A percentile compares a stretch with the other conserved stretches of the same genome.
Conservation (phyloP, 257 asterid species). For the Verbascum thapsus region DNA sequence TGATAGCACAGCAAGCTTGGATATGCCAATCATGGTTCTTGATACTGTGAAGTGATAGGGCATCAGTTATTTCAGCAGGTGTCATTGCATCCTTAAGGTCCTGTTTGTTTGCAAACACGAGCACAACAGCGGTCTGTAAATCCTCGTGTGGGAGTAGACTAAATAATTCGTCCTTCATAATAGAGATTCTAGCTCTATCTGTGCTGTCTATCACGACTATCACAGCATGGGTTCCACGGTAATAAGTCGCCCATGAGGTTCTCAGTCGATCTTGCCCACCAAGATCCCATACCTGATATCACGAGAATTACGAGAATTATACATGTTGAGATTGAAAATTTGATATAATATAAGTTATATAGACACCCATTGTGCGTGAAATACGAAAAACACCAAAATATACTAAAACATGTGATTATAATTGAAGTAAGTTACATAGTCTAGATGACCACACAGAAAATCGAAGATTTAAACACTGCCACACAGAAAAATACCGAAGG, state of each 20-base stretch:
- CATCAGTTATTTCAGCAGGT: constrained; percentile 96
- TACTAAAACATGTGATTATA: too few relatives aligned
- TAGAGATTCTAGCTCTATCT: constrained; percentile 87
- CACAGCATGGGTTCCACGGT: constrained; percentile 94
- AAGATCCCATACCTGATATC: constrained; percentile 87
- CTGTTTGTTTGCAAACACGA: constrained; percentile 92
- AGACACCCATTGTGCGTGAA: too few relatives aligned
- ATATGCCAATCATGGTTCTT: constrained; percentile 99
- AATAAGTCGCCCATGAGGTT: constrained; percentile 94
- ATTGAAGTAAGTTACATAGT: too few relatives aligned
- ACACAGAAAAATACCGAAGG: too few relatives aligned
- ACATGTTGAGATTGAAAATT: not conserved
- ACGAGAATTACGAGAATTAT: not conserved
- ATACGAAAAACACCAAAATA: too few relatives aligned
- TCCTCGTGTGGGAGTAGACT: constrained; percentile 87
- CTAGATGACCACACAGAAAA: too few relatives aligned
- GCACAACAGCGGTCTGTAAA: constrained; percentile 76
- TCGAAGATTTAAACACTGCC: too few relatives aligned
- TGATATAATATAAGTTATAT: too few relatives aligned
- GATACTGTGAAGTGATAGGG: constrained; percentile 90
- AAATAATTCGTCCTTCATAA: constrained; percentile 88
- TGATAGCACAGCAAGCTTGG: constrained; percentile 92
- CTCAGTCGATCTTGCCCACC: constrained; percentile 97
- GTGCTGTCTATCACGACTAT: constrained; percentile 94
- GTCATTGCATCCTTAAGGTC: constrained; percentile 99